These are phyloP conservation scores for Rhodotorula sp. DNA, from an alignment of 1,284 basidiomycete genomes.

Conservation along the genomic window DNA sequence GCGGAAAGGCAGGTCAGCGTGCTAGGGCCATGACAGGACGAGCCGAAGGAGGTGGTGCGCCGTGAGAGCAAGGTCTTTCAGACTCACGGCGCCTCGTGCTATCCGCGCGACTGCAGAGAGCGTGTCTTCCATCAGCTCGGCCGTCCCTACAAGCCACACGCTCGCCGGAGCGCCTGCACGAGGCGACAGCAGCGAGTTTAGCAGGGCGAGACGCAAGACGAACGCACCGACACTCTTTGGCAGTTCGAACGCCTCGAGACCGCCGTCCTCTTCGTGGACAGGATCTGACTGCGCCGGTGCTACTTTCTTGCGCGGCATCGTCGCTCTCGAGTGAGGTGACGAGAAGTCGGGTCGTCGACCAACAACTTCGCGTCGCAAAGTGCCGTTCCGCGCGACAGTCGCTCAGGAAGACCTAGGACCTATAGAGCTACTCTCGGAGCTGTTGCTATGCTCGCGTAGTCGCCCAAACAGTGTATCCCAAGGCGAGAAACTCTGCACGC, in stretches of 20 bases:
- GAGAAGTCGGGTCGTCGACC: too few relatives aligned
- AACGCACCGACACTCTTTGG: slow-evolving; percentile 36
- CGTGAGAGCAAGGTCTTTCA: too few relatives aligned
- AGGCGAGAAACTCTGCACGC: background rate
- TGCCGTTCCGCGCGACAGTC: background rate
- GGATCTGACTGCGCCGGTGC: background rate
- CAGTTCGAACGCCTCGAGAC: slow-evolving; percentile 32
- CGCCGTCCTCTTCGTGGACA: slow-evolving; percentile 9
- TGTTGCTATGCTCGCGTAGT: too few relatives aligned
- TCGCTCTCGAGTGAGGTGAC: too few relatives aligned
- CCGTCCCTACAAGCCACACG: accelerated
- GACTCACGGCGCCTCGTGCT: slow-evolving; percentile 21
- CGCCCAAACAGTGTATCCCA: too few relatives aligned
- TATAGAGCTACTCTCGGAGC: too few relatives aligned
- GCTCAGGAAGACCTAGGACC: accelerated
- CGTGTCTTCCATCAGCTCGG: background rate
- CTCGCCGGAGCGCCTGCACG: background rate
- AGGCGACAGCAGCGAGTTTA: too few relatives aligned
- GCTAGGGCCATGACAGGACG: background rate
- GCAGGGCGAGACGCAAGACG: background rate
- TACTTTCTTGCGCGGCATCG: slow-evolving; percentile 23
- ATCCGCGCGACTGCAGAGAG: slow-evolving; percentile 23
- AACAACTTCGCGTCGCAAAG: background rate
- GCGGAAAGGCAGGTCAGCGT: background rate
- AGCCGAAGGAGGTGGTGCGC: background rate